A percentile compares a stretch with the other conserved stretches of the same genome.
phyloP scores from a whole-genome alignment of 768 basidiomycete species.

The Termitomyces sp. region DNA sequence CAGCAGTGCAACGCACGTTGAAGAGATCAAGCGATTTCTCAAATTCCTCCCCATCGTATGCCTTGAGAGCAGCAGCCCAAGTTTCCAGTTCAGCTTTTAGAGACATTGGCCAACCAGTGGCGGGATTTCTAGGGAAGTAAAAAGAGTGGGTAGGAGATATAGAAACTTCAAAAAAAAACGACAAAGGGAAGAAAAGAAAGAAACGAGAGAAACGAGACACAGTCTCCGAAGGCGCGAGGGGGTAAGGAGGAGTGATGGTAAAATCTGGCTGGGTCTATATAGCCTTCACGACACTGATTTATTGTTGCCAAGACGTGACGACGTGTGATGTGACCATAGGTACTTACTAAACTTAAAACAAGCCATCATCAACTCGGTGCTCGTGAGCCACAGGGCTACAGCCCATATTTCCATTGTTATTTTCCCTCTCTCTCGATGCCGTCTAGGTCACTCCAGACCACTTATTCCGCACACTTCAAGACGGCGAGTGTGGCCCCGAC shows the following conservation, averaged over 20 bases:
- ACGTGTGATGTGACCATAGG: conserved; percentile 18
- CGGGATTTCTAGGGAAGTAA: conserved; percentile 25
- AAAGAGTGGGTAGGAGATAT: conserved; percentile 12
- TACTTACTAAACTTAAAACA: conserved; percentile 5
- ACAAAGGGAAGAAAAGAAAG: conserved; percentile 19
- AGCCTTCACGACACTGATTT: conserved; percentile 16
- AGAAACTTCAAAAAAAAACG: conserved; percentile 20
- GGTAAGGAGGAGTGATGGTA: conserved; percentile 19
- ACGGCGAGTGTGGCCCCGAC: neutral
- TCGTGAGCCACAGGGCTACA: conserved; percentile 8
- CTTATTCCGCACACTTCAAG: neutral
- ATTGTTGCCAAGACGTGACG: conserved; percentile 33
- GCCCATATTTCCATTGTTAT: neutral
- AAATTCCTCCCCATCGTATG: conserved; percentile 86
- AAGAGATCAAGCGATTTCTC: conserved; percentile 73
- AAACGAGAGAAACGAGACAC: conserved; percentile 39
- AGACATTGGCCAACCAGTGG: conserved; percentile 41
- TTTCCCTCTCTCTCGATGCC: neutral
- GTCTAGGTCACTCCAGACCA: neutral
- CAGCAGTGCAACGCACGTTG: conserved; percentile 42
- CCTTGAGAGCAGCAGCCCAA: conserved; percentile 84
- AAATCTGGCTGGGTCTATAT: conserved; percentile 11
- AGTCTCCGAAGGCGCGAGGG: conserved; percentile 37
- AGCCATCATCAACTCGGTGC: neutral
- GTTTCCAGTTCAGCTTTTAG: conserved; percentile 78